Base-by-base conservation (phyloP, 129 eudicot genomes). In the Escallonia herrerae region DNA sequence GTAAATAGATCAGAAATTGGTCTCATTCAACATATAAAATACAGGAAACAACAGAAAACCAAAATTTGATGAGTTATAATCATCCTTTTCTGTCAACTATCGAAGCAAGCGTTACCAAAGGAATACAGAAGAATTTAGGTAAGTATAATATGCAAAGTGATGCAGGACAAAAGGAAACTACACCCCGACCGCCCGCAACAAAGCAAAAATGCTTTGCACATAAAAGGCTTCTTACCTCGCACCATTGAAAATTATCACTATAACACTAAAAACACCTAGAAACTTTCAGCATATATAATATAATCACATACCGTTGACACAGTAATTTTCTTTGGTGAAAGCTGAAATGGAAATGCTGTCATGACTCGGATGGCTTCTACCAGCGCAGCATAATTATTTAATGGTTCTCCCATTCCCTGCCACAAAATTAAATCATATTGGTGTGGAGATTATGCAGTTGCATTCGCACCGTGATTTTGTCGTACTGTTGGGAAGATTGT, bases 391-490 rank as follows among this genome's bases (percentile, higher is more conserved):
- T 93, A 93, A 79, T 93, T 93, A 77, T 93, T 93, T 44, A 93
- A 72, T 51, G 98, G 98, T 58, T 93, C 98, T 67, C 98, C 98
- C 98, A 93, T 93, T 81, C 98, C 98, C 96, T 93, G 84, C 55
- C 50, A 58, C 80, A 14, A 58, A 62, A 11, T 66, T 57, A 15
- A 75, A 74, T 22, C 10, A 15, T 12, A 5, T 22, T 42, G 14
- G n/a, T n/a, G 7, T 0, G 43, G 43, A 59, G 11, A 40, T 5
- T 6, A 6, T 38, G 13, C 46, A 59, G 43, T 59, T 59, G 5
- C 4, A 59, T 59, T 59, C 15, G n/a, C 45, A 59, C 56, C 5
- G 10, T 4, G n/a, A 51, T 15, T 15, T 51, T 7, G n/a, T 9
- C n/a, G 12, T 58, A 54, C 15, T 42, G 45, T 39, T 11, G 3